Evolutionary conservation across 2,329 filamentous ascomycete species (phyloP), one percentile per base, ranked within the genome.

Genomic region (Paraconiothyrium sp.): DNA sequence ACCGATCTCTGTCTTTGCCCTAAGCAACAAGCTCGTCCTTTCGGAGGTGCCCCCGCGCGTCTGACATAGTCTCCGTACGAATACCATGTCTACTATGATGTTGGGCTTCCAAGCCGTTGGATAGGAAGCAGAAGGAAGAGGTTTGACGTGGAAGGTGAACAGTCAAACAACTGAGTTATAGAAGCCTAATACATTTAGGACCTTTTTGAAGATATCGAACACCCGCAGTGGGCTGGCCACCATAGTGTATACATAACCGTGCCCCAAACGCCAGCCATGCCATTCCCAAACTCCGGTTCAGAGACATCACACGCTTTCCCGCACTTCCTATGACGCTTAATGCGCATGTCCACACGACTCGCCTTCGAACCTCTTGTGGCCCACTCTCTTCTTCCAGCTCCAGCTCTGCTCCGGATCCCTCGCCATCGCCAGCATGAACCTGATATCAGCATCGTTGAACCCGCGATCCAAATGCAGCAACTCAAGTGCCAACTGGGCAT

Each of bases 361-460:
- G 32, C 68, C 68, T 1, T 57, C 67, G 16, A 62, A 51, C 54
- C 61, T 65, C 54, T 69, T 67, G 13, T 66, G 34, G 1, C 67
- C 69, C n/a, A 73, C 63, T 24, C 74, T 64, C 67, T 74, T 77
- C 43, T 70, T 71, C 76, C 76, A 77, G 51, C 71, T 73, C 76
- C 75, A 78, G 6, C 59, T 72, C 67, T 65, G 62, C 55, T 72
- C 69, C 0, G 74, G 75, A 10, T 70, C 64, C 20, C 55, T 64
- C 0, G 63, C 69, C 71, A 78, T 74, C 27, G 55, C 67, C 65
- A 49, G 62, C 74, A 77, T 76, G 50, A 67, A 65, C 27, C 22
- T 48, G 0, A 76, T 70, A 58, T 76, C 74, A 1, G 20, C 16
- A 61, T 76, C 72, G 11, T 49, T 48, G 30, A 70, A 77, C 0